These are phyloP conservation scores for Picea glauca DNA, from an alignment of 75 land plant species.

Conservation along the genomic window DNA sequence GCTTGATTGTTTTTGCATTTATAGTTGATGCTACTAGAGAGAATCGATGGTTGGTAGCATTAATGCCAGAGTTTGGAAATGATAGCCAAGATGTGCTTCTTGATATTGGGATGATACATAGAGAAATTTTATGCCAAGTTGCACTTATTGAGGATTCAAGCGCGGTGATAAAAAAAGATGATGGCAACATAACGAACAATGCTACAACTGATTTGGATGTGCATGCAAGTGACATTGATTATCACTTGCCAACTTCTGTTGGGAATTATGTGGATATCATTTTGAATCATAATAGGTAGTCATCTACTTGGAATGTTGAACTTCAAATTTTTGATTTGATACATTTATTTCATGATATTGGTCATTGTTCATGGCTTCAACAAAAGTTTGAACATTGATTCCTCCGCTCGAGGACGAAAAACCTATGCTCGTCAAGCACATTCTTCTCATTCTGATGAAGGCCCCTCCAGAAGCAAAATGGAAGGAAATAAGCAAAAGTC, in stretches of 20 bases:
- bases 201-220: slow-evolving; percentile 12
- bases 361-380: slow-evolving; percentile 47
- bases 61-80: slow-evolving; percentile 82
- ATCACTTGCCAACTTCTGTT: slow-evolving; percentile 39
- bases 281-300: slow-evolving; percentile 45
- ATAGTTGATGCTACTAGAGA: slow-evolving; percentile 58
- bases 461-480: slow-evolving; percentile 20
- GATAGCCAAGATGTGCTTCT: slow-evolving; percentile 70
- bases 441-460: slow-evolving; percentile 32
- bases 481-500: slow-evolving; percentile 68
- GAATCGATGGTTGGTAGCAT: slow-evolving; percentile 68
- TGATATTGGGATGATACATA: slow-evolving; percentile 71
- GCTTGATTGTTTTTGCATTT: slow-evolving; percentile 69
- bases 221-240: slow-evolving; percentile 35
- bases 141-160: slow-evolving; percentile 76
- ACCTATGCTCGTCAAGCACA: slow-evolving; percentile 23
- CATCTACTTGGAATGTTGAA: slow-evolving; percentile 62
- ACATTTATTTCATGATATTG: slow-evolving; percentile 60
- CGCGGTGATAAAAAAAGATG: slow-evolving; percentile 40
- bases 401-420: slow-evolving; percentile 15
- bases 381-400: slow-evolving; percentile 39
- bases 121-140: slow-evolving; percentile 88
- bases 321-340: slow-evolving; percentile 71
- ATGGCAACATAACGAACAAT: slow-evolving; percentile 7
- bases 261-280: slow-evolving; percentile 69